Percentiles rank a stretch among this genome's conserved stretches.
Evolutionary conservation across 495 filamentous ascomycete genomes (phyloP).

Genomic region (Tuber microsphaerosporum): DNA sequence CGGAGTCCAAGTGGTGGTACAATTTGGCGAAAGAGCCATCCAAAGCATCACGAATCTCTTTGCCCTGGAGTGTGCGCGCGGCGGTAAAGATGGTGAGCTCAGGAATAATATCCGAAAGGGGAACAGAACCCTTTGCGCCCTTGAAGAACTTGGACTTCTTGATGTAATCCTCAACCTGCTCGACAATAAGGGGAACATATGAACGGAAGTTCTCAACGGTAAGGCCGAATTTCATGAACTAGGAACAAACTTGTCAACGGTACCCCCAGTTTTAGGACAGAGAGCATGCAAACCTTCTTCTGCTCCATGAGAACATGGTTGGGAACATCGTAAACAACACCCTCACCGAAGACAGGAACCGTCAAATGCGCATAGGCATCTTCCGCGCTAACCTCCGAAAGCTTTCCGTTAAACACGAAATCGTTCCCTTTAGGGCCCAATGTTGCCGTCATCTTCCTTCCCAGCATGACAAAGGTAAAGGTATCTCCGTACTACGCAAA

Average conservation of each 20-base stretch:
- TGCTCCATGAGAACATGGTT: constrained; percentile 81
- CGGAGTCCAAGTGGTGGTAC: constrained; percentile 77
- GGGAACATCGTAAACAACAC: constrained; percentile 82
- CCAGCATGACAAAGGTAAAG: constrained; percentile 72
- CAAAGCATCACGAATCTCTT: constrained; percentile 68
- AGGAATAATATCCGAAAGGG: constrained; percentile 64
- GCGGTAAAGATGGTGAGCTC: constrained; percentile 84
- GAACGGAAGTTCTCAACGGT: constrained; percentile 66
- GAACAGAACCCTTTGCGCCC: constrained; percentile 56
- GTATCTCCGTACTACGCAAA: constrained; percentile 61
- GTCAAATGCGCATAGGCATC: constrained; percentile 76
- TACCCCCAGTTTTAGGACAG: not conserved
- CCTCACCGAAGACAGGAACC: constrained; percentile 76
- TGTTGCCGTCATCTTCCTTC: constrained; percentile 67
- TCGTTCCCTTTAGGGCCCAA: constrained; percentile 75
- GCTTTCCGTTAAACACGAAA: constrained; percentile 79
- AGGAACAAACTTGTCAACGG: constrained; percentile 4
- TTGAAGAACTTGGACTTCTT: constrained; percentile 61
- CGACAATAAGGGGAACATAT: constrained; percentile 70
- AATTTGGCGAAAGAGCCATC: constrained; percentile 65
- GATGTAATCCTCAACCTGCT: constrained; percentile 65
- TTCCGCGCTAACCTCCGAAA: constrained; percentile 72
- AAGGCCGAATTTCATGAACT: constrained; percentile 84
- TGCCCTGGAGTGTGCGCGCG: constrained; percentile 69
- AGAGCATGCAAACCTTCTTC: constrained; percentile 52